Evolutionary conservation across 2,329 filamentous ascomycete species (phyloP), one percentile per base, ranked within the genome.

Genomic region (Chalara sp.): DNA sequence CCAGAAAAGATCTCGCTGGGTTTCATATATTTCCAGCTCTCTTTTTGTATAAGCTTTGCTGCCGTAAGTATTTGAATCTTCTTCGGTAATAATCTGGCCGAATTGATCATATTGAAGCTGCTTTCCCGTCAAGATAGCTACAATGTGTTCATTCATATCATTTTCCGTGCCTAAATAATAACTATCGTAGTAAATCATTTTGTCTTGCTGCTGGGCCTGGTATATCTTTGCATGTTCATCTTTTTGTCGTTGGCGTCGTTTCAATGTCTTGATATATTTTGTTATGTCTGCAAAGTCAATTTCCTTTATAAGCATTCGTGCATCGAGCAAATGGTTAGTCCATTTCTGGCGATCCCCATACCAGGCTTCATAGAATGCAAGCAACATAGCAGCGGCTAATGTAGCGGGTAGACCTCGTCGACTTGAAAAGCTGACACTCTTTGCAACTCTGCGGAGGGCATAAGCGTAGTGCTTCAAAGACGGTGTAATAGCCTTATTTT

Each of bases 351-450:
- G 92, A 58, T 99, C 92, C 28, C 90, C 92, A 35, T 86, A 87
- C 84, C 92, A 93, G 13, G 96, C 88, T 66, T 97, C 93, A 62
- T 95, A 97, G 66, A 90, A 97, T 0, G 84, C 89, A 6, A 99
- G 76, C 6, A 97, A 72, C 35, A 96, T 73, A 0, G 89, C 90
- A 2, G 91, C 90, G 6, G 91, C 92, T n/a, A 97, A 72, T 0
- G 90, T 96, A 1, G 88, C 83, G 6, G 89, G 80, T 50, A 89
- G 83, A 6, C 84, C 82, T 48, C 90, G 81, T 60, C 84, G 82
- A 44, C 75, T 76, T 0, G 82, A 74, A 30, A 87, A 79, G 44
- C 81, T 80, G 32, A 97, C 85, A 45, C 86, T 87, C 58, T 81
- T 83, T 6, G 87, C 85, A 12, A 96, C 78, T 51, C 88, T 76